These are phyloP conservation scores for Saksenaea oblongispora DNA, from an alignment of 371 early-diverging fungal genomes.

Conservation along the genomic window DNA sequence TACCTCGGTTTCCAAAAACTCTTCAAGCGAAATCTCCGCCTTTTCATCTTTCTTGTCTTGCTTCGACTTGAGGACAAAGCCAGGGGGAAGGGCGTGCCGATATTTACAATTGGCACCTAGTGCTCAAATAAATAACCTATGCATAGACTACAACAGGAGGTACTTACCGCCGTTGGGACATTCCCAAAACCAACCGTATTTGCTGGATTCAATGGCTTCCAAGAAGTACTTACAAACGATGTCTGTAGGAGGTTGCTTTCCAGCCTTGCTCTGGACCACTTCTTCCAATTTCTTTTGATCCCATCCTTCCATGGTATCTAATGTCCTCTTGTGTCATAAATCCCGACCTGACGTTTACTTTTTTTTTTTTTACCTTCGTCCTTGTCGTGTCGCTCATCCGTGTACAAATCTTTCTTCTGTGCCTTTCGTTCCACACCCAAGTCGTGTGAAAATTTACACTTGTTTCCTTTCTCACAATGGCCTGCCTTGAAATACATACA, in stretches of 20 bases:
- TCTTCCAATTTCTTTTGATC: slow-evolving; percentile 90
- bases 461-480: slow-evolving; percentile 88
- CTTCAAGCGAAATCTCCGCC: slow-evolving; percentile 90
- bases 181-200: slow-evolving; percentile 99
- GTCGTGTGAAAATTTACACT: slow-evolving; percentile 99
- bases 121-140: background rate
- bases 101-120: slow-evolving; percentile 85
- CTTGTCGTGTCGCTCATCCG: slow-evolving; percentile 75
- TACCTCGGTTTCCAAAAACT: slow-evolving; percentile 95
- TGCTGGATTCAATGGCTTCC: slow-evolving; percentile 96
- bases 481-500: slow-evolving; percentile 95
- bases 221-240: slow-evolving; percentile 99
- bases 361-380: slow-evolving; percentile 33
- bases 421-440: slow-evolving; percentile 86
- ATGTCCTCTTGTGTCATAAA: background rate
- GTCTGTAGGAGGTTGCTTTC: slow-evolving; percentile 89
- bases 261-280: slow-evolving; percentile 85
- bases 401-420: slow-evolving; percentile 90
- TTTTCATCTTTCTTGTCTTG: slow-evolving; percentile 74
- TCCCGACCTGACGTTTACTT: background rate
- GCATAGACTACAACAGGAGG: slow-evolving; percentile 10
- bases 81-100: slow-evolving; percentile 96
- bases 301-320: slow-evolving; percentile 96
- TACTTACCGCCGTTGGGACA: slow-evolving; percentile 90
- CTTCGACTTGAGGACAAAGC: slow-evolving; percentile 94